phyloP scores from a whole-genome alignment of 1,139 yeast species.

The Petasospora rhodanensis region DNA sequence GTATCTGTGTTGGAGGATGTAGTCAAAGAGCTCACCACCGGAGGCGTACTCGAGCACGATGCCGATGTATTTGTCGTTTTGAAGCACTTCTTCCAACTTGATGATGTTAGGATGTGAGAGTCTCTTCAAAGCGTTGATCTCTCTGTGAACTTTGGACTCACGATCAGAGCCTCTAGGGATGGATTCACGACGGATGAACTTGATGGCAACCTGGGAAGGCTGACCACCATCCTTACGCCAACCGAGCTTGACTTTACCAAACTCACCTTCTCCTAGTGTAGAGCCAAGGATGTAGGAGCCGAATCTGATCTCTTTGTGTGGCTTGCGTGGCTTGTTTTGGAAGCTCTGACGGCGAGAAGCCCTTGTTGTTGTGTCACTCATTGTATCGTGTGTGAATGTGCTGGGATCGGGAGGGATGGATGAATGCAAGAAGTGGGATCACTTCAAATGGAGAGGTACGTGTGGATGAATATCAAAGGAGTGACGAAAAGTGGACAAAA shows the following conservation, averaged over 20 bases:
- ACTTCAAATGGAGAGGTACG: not conserved
- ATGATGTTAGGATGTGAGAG: conserved; percentile 93
- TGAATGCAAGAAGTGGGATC: not conserved
- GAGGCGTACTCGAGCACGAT: conserved; percentile 94
- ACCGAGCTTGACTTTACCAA: conserved; percentile 96
- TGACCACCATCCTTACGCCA: conserved; percentile 81
- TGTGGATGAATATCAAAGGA: not conserved
- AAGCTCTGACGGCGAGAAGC: conserved; percentile 25
- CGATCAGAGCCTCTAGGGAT: conserved; percentile 80
- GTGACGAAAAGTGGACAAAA: not conserved
- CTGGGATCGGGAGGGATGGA: not conserved
- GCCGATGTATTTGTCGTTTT: conserved; percentile 91
- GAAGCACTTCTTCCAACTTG: conserved; percentile 84
- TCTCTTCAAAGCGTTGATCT: conserved; percentile 82
- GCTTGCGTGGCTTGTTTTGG: conserved; percentile 14
- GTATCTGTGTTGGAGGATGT: conserved; percentile 80
- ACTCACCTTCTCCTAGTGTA: conserved; percentile 97
- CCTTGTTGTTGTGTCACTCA: conserved; percentile 10
- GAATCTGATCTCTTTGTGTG: conserved; percentile 48
- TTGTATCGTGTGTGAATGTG: conserved; percentile 1
- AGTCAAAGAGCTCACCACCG: conserved; percentile 95
- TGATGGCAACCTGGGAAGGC: conserved; percentile 90
- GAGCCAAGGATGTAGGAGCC: conserved; percentile 89
- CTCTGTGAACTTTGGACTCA: conserved; percentile 87
- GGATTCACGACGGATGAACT: conserved; percentile 80